Evolutionary conservation across 441 rosid genomes (phyloP).

Genomic region (Populus hybrid): DNA sequence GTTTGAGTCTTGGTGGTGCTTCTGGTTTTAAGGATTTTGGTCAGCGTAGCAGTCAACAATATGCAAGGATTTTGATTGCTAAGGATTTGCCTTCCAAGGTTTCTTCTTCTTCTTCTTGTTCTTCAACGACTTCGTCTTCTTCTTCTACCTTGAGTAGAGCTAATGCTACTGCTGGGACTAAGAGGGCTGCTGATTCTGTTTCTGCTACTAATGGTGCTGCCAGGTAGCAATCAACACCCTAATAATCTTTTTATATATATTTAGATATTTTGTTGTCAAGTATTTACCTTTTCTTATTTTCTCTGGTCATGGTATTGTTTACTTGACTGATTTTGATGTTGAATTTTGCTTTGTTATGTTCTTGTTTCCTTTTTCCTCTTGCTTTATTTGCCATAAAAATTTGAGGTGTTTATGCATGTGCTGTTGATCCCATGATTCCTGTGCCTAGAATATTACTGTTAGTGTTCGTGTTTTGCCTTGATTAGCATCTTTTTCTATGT

Average conservation of each 20-base stretch:
- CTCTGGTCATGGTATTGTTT: not conserved
- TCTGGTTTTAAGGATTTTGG: slow-evolving; percentile 26
- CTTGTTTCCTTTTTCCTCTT: not conserved
- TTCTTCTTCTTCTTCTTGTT: slow-evolving; percentile 5
- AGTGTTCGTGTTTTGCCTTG: not conserved
- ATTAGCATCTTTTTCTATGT: not conserved
- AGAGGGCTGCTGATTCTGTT: slow-evolving; percentile 42
- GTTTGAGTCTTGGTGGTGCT: slow-evolving; percentile 54
- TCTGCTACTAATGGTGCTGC: too few relatives aligned
- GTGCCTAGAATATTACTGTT: not conserved
- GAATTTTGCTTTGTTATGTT: not conserved
- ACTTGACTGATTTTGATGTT: not conserved
- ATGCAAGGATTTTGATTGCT: slow-evolving; percentile 51
- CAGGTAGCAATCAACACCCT: too few relatives aligned
- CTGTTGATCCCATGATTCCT: not conserved
- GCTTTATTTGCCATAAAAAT: not conserved
- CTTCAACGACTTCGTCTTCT: slow-evolving; percentile 31
- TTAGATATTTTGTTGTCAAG: not conserved
- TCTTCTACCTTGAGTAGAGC: slow-evolving; percentile 54
- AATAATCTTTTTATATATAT: too few relatives aligned
- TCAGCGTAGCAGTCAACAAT: slow-evolving; percentile 4
- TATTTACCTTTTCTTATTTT: not conserved
- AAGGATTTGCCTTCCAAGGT: slow-evolving; percentile 46
- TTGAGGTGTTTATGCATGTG: not conserved
- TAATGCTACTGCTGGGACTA: slow-evolving; percentile 50